Conservation (phyloP, 2,329 filamentous ascomycete species). For the Chaetothyriales sp. region DNA sequence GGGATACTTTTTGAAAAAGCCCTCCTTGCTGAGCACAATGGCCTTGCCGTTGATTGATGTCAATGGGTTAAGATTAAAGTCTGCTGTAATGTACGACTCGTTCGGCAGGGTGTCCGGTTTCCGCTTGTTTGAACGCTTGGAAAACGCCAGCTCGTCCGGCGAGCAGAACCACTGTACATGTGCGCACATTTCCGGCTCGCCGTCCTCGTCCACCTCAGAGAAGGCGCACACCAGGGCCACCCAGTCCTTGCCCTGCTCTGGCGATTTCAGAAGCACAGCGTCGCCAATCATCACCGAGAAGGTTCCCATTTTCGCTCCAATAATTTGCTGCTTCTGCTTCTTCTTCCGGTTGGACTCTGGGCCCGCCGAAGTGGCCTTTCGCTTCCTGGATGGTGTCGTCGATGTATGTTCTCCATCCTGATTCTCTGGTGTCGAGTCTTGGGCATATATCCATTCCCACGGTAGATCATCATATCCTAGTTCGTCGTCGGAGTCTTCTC, state of each 20-base stretch:
- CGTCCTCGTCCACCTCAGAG: slow-evolving; percentile 54
- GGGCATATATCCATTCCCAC: slow-evolving; percentile 67
- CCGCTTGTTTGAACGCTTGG: slow-evolving; percentile 42
- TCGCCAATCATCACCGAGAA: slow-evolving; percentile 76
- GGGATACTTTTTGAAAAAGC: slow-evolving; percentile 56
- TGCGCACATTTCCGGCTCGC: slow-evolving; percentile 55
- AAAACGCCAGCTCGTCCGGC: slow-evolving; percentile 58
- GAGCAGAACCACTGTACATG: slow-evolving; percentile 89
- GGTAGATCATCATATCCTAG: slow-evolving; percentile 55
- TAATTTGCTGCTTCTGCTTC: slow-evolving; percentile 37
- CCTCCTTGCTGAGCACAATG: slow-evolving; percentile 55
- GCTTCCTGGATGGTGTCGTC: slow-evolving; percentile 15
- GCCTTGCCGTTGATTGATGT: slow-evolving; percentile 84
- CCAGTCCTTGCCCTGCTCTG: slow-evolving; percentile 78
- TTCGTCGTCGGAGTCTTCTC: slow-evolving; percentile 82
- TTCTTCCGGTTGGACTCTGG: slow-evolving; percentile 7
- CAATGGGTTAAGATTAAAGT: slow-evolving; percentile 75
- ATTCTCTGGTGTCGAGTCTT: slow-evolving; percentile 12
- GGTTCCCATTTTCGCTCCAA: slow-evolving; percentile 66
- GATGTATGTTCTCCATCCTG: slow-evolving; percentile 3
- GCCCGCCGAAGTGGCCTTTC: slow-evolving; percentile 15
- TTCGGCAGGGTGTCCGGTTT: slow-evolving; percentile 67
- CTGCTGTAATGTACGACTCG: slow-evolving; percentile 79
- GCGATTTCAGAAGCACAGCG: slow-evolving; percentile 71
- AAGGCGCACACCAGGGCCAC: slow-evolving; percentile 80